phyloP scores from a whole-genome alignment of 208 protist genomes.

The Wallacemonas sp. region DNA sequence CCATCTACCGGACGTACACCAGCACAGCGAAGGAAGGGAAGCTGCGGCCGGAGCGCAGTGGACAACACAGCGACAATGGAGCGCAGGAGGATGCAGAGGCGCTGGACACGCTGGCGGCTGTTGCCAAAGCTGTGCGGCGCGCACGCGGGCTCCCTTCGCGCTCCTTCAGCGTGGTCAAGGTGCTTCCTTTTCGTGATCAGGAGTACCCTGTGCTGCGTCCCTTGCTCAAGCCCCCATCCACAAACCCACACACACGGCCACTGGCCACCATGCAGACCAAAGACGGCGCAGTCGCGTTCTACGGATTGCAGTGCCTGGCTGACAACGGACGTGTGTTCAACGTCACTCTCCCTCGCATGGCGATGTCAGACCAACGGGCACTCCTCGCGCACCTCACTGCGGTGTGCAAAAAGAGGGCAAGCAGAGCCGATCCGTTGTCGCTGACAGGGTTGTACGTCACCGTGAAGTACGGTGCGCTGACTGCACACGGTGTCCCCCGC shows the following conservation, averaged over 20 bases:
- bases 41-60: not conserved
- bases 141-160: slow-evolving; percentile 31
- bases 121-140: slow-evolving; percentile 26
- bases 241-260: slow-evolving; percentile 53
- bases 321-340: slow-evolving; percentile 80
- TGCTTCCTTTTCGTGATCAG: slow-evolving; percentile 71
- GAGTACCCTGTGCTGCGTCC: slow-evolving; percentile 80
- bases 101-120: slow-evolving; percentile 16
- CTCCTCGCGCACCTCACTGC: slow-evolving; percentile 68
- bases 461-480: slow-evolving; percentile 78
- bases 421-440: slow-evolving; percentile 16
- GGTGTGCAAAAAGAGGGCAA: slow-evolving; percentile 17
- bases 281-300: slow-evolving; percentile 49
- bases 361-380: slow-evolving; percentile 40
- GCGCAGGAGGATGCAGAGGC: slow-evolving; percentile 7
- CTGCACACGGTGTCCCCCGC: slow-evolving; percentile 80
- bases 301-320: slow-evolving; percentile 80
- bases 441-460: slow-evolving; percentile 84
- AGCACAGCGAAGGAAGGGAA: not conserved
- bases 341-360: slow-evolving; percentile 71
- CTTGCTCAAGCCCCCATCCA: slow-evolving; percentile 74
- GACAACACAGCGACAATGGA: not conserved
- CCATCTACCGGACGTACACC: not conserved
- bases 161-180: slow-evolving; percentile 66
- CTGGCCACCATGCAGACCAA: slow-evolving; percentile 47